Evolutionary conservation across 2,329 filamentous ascomycete species (phyloP).

Genomic region (Sporothrix luriei): DNA sequence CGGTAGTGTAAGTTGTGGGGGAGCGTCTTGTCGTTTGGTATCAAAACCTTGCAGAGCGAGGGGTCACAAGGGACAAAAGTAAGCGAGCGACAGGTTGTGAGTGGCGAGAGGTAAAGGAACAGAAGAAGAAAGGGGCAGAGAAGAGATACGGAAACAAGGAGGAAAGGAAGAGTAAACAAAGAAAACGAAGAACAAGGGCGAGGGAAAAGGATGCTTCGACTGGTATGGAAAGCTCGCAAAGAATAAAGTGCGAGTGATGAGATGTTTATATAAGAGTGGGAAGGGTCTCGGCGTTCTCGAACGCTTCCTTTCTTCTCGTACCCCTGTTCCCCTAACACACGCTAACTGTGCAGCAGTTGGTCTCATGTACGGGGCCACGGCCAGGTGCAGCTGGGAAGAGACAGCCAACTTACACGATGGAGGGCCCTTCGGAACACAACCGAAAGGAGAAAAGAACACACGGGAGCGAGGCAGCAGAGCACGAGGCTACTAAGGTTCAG

Average conservation of each 20-base stretch:
- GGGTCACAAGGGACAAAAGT: neutral
- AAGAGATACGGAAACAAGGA: too few relatives aligned
- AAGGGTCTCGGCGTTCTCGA: too few relatives aligned
- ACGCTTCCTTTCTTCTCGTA: neutral
- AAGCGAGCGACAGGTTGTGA: neutral
- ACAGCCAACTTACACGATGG: neutral
- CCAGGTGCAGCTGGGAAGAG: neutral
- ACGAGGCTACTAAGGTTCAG: slow-evolving; percentile 1
- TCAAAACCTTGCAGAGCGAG: neutral
- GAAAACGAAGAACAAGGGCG: neutral
- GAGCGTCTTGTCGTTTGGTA: neutral
- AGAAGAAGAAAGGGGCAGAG: neutral
- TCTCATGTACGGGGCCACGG: neutral
- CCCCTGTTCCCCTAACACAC: neutral
- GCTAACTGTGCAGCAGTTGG: neutral
- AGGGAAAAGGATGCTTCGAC: neutral
- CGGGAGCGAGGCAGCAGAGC: slow-evolving; percentile 6
- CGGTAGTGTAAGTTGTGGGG: neutral
- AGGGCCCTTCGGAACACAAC: neutral
- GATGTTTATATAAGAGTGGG: slow-evolving; percentile 8
- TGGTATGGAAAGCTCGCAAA: neutral
- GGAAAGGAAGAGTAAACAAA: neutral
- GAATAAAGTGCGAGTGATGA: neutral
- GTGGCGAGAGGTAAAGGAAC: neutral
- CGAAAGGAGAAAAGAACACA: neutral